These are phyloP conservation scores for Hypoxylon sp. DNA, from an alignment of 2,329 filamentous ascomycete genomes.

Conservation along the genomic window DNA sequence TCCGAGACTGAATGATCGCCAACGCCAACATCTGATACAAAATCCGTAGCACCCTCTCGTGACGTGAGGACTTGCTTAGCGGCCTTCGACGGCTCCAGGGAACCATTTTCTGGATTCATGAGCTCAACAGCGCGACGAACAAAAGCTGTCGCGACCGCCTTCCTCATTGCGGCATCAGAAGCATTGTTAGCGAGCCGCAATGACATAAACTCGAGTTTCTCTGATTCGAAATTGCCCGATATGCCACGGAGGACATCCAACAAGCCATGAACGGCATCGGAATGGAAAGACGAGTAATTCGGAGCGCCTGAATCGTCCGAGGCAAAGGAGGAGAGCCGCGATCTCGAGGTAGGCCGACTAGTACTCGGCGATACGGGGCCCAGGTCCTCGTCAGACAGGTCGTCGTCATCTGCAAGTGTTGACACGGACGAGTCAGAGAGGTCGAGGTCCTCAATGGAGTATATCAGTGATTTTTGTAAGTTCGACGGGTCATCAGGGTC, in stretches of 20 bases:
- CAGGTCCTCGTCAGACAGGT: constrained; percentile 75
- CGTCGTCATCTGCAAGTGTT: constrained; percentile 73
- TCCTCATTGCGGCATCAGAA: constrained; percentile 88
- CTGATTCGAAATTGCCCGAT: constrained; percentile 82
- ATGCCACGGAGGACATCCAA: constrained; percentile 85
- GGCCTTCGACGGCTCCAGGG: constrained; percentile 73
- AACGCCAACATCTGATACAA: constrained; percentile 72
- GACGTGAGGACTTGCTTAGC: constrained; percentile 72
- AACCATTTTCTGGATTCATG: constrained; percentile 59
- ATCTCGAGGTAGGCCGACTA: constrained; percentile 74
- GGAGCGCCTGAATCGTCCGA: constrained; percentile 78
- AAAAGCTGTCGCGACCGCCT: constrained; percentile 87
- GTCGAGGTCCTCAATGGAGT: constrained; percentile 67
- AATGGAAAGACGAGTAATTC: constrained; percentile 77
- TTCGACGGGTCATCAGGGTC: constrained; percentile 65
- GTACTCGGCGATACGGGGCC: constrained; percentile 69
- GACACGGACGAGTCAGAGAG: constrained; percentile 70
- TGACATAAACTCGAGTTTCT: constrained; percentile 91
- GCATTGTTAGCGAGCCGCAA: constrained; percentile 93
- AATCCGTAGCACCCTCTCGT: constrained; percentile 67
- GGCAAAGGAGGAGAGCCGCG: constrained; percentile 78
- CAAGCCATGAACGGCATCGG: constrained; percentile 89
- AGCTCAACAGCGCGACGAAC: constrained; percentile 85
- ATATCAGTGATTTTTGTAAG: constrained; percentile 70
- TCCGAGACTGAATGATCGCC: constrained; percentile 77